Percentiles rank a stretch among this genome's conserved stretches.
Conservation (phyloP, 139 green algal species). For the Coelastrella sp. region DNA sequence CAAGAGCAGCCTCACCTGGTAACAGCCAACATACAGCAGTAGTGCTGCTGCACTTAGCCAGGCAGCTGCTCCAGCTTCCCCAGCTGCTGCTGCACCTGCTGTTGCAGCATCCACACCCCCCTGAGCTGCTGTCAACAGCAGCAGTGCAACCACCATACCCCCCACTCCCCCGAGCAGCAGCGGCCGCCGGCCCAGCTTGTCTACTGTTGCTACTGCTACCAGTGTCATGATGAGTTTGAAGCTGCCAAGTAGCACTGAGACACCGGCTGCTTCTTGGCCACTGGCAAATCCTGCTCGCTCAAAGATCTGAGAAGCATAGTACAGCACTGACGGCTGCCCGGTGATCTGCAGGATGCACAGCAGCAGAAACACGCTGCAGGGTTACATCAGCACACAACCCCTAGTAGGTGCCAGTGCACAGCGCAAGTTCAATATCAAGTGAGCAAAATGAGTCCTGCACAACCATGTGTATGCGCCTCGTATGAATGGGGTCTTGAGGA, state of each 20-base stretch:
- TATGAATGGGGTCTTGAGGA: no score
- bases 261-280: constrained; percentile 63
- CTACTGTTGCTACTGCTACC: constrained; percentile 85
- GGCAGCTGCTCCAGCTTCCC: constrained; percentile 21
- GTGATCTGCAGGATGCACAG: constrained; percentile 86
- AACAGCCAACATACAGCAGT: constrained; percentile 92
- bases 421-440: not conserved
- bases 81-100: not conserved
- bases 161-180: constrained; percentile 88
- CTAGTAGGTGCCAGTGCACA: not conserved
- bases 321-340: constrained; percentile 94
- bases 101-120: constrained; percentile 30
- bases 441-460: not conserved
- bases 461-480: no score
- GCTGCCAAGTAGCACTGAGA: constrained; percentile 82
- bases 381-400: no score
- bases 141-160: constrained; percentile 75
- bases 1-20: constrained; percentile 74
- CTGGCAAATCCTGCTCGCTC: constrained; percentile 80
- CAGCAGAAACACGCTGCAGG: constrained; percentile 69
- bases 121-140: constrained; percentile 65
- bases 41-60: constrained; percentile 80
- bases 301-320: constrained; percentile 84
- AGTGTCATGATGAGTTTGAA: constrained; percentile 95
- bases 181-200: constrained; percentile 84